Conservation (phyloP, 2,329 filamentous ascomycete genomes). For the Paecilomyces formosus region DNA sequence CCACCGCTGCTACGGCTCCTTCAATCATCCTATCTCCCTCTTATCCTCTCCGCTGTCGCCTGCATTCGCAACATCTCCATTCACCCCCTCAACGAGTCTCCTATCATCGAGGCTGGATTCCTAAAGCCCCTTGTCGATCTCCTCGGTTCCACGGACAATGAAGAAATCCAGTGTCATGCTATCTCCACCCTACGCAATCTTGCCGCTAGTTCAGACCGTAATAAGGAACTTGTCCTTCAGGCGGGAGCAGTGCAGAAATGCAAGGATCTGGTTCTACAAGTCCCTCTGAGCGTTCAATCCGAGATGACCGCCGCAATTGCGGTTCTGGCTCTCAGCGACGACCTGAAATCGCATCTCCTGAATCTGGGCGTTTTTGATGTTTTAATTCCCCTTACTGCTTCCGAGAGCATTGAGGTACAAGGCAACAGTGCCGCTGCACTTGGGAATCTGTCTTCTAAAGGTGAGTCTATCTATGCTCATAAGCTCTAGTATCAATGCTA, state of each 20-base stretch:
- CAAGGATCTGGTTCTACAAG: constrained; percentile 90
- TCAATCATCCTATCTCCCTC: constrained; percentile 88
- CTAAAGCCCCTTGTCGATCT: constrained; percentile 88
- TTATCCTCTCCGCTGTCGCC: constrained; percentile 93
- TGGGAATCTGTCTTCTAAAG: constrained; percentile 94
- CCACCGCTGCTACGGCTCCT: constrained; percentile 79
- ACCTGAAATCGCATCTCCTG: constrained; percentile 84
- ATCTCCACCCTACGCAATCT: constrained; percentile 95
- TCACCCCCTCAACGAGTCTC: constrained; percentile 93
- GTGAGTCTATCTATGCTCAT: constrained; percentile 42
- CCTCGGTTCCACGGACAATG: constrained; percentile 90
- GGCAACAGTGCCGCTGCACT: constrained; percentile 95
- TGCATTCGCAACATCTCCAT: constrained; percentile 99
- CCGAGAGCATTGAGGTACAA: constrained; percentile 93
- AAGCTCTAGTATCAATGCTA: background rate
- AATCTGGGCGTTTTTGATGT: constrained; percentile 94
- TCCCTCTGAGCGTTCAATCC: constrained; percentile 89
- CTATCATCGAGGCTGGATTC: constrained; percentile 97
- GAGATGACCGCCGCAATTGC: constrained; percentile 99
- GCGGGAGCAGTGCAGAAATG: constrained; percentile 97
- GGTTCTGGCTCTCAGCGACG: constrained; percentile 88
- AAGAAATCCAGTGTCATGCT: constrained; percentile 97
- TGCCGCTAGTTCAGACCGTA: constrained; percentile 91
- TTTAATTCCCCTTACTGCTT: constrained; percentile 88
- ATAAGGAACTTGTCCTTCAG: constrained; percentile 95